phyloP scores from a whole-genome alignment of 1,284 basidiomycete species.

The Ustilago trichophora region DNA sequence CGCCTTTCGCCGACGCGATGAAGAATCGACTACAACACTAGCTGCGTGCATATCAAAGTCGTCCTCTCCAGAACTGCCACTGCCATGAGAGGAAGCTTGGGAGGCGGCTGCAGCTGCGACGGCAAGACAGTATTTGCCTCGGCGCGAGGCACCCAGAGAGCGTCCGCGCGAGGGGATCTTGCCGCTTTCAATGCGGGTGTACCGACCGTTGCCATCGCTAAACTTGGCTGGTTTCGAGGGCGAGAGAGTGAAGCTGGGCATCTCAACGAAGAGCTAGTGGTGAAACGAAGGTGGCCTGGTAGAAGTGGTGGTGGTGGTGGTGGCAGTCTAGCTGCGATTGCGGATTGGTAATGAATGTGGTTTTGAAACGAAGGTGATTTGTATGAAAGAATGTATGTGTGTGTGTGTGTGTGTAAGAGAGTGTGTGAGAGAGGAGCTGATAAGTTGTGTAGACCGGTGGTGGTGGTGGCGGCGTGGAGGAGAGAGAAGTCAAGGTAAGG shows the following conservation, averaged over 20 bases:
- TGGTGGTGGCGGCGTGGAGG: neutral
- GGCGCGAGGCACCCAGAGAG: conserved; percentile 20
- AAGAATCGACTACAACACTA: conserved; percentile 10
- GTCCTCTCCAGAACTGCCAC: conserved; percentile 14
- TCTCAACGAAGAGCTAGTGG: no score
- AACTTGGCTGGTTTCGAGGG: conserved; percentile 30
- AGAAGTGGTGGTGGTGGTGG: no score
- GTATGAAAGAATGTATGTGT: neutral
- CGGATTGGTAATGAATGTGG: neutral
- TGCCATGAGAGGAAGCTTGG: neutral
- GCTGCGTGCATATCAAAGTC: conserved; percentile 13
- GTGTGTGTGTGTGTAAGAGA: conserved; percentile 10
- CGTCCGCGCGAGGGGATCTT: conserved; percentile 37
- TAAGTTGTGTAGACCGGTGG: conserved; percentile 1
- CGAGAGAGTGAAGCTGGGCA: conserved; percentile 31
- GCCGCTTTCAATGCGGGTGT: conserved; percentile 38
- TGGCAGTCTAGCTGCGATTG: conserved; percentile 5
- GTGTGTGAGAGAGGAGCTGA: conserved; percentile 6
- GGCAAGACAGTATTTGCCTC: conserved; percentile 32
- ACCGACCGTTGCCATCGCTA: conserved; percentile 35
- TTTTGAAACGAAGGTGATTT: conserved; percentile 5
- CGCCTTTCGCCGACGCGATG: neutral
- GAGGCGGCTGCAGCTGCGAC: conserved; percentile 22
- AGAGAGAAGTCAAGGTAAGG: no score
- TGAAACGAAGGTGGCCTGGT: no score